phyloP scores from a whole-genome alignment of 495 filamentous ascomycete genomes.

The Podospora sp. region DNA sequence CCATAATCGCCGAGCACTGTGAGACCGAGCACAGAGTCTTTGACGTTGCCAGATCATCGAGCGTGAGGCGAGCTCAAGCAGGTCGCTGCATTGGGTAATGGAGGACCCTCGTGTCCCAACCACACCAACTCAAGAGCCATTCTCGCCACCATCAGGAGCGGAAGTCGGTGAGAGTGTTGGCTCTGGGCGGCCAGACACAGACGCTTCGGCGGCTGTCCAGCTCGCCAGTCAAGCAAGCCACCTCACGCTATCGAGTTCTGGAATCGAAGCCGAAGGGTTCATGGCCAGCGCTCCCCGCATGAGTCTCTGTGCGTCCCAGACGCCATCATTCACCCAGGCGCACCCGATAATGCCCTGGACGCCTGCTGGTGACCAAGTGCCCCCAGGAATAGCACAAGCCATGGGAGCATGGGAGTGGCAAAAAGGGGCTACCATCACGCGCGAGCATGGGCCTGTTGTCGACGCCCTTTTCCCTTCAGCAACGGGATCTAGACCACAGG shows the following conservation, averaged over 20 bases:
- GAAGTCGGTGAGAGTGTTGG: conserved; percentile 2
- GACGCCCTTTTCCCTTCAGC: background rate
- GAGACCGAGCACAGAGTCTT: background rate
- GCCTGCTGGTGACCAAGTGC: conserved; percentile 22
- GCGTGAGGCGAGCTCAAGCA: conserved; percentile 15
- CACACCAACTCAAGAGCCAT: background rate
- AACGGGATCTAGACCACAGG: background rate
- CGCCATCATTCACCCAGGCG: background rate
- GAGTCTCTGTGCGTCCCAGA: background rate
- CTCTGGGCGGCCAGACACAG: conserved; percentile 10
- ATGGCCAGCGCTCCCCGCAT: background rate
- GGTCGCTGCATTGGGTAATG: conserved; percentile 20
- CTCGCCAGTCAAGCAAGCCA: conserved; percentile 30
- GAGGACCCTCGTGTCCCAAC: background rate
- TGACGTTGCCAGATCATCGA: conserved; percentile 21
- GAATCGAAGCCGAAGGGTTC: conserved; percentile 19
- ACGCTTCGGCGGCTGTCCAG: conserved; percentile 23
- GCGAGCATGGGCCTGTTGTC: background rate
- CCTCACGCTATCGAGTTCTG: conserved; percentile 27
- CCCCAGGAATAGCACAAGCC: conserved; percentile 4
- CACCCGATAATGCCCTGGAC: background rate
- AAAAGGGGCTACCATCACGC: conserved; percentile 10
- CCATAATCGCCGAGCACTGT: conserved; percentile 12
- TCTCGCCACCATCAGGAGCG: conserved; percentile 9
- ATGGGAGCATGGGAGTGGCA: conserved; percentile 9